Percentiles rank a stretch among this genome's conserved stretches.
Conservation (phyloP, 2,329 filamentous ascomycete genomes). For the Trichoderma aggressivum region DNA sequence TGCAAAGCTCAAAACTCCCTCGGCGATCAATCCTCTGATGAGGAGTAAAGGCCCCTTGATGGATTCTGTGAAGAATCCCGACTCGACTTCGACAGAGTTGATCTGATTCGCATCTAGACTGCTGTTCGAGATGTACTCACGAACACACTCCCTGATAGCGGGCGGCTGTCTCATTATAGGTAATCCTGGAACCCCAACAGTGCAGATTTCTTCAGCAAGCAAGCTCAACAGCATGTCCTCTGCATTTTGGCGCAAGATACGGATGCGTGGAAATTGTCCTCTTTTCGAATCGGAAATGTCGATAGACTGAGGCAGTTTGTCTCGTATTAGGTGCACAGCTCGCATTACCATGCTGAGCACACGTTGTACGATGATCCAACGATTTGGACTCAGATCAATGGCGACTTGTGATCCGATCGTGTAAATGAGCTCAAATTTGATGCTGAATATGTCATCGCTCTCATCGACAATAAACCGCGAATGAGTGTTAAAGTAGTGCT, state of each 20-base stretch:
- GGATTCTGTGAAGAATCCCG: slow-evolving; percentile 20
- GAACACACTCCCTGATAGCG: not conserved
- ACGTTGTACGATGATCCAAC: slow-evolving; percentile 53
- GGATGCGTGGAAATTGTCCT: slow-evolving; percentile 46
- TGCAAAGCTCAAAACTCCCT: slow-evolving; percentile 51
- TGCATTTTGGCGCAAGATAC: slow-evolving; percentile 42
- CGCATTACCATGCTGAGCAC: slow-evolving; percentile 38
- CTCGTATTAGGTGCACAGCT: not conserved
- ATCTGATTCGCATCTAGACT: not conserved
- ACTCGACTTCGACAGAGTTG: not conserved
- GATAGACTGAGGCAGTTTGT: slow-evolving; percentile 36
- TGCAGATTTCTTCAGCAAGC: slow-evolving; percentile 42
- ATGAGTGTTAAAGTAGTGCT: slow-evolving; percentile 42
- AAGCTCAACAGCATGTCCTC: slow-evolving; percentile 28
- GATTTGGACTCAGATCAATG: slow-evolving; percentile 40
- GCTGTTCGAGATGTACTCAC: not conserved
- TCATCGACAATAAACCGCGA: slow-evolving; percentile 61
- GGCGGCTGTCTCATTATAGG: slow-evolving; percentile 37
- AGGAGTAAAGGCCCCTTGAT: slow-evolving; percentile 38
- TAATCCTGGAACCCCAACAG: slow-evolving; percentile 40
- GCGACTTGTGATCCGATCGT: slow-evolving; percentile 53
- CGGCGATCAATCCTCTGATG: slow-evolving; percentile 54
- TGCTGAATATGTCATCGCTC: slow-evolving; percentile 60
- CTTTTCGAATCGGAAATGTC: slow-evolving; percentile 35
- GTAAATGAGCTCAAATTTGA: slow-evolving; percentile 61